Evolutionary conservation across 169 alveolate species (phyloP), one percentile per base, ranked within the genome.

Genomic region (Plasmodium fragile): DNA sequence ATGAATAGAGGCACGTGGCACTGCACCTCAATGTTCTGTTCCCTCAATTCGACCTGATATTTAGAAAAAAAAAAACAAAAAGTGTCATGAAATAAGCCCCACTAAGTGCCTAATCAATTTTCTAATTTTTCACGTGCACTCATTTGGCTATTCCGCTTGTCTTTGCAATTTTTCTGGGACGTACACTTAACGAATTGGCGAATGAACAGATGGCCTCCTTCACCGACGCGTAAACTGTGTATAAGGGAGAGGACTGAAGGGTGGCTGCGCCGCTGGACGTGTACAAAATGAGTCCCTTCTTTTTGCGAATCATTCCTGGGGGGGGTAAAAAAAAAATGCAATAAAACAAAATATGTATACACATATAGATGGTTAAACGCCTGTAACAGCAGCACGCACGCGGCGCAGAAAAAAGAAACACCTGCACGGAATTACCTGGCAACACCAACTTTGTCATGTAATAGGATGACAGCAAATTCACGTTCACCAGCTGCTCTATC

Each of bases 231-330:
- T 94, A 94, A n/a, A 87, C 85, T 1, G 95, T 82, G 36, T 94
- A 94, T n/a, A 94, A 89, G 5, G 96, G 96, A 59, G 85, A 92
- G 4, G 96, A 52, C 72, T 82, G 80, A n/a, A 94, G 72, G 39
- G 92, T 83, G 34, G 96, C 83, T 2, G 92, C 82, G 13, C 96
- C 96, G 79, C 96, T 94, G 16, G 95, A 94, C 49, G 94, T 94
- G 71, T 91, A 94, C 5, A 94, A 92, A 69, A 94, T 84, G 55
- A 95, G 92, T 25, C 96, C 96, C 3, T 91, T 77, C 65, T 80
- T 89, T 55, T 95, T 94, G 32, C 79, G 73, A 32, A 84, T 72
- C 92, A 84, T 84, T 28, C 8, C 92, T 84, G 25, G 34, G 28
- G 72, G 72, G 22, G 72, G 13, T 4, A 0, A 65, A 25, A 25